Conservation (phyloP, 2,329 filamentous ascomycete genomes). For the Lasiodiplodia gonubiensis region DNA sequence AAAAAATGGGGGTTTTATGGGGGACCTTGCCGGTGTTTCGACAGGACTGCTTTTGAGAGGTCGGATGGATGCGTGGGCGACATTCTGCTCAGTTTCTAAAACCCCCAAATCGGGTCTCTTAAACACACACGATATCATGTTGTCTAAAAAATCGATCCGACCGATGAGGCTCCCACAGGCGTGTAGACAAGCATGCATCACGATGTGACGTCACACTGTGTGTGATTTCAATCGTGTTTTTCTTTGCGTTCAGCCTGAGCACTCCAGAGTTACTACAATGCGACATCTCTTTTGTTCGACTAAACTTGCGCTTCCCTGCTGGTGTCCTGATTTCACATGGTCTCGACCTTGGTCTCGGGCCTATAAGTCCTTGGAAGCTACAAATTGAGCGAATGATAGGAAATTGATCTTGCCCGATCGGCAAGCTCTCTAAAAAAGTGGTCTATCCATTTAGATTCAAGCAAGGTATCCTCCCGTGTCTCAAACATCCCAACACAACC, state of each 20-base stretch:
- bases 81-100: slow-evolving; percentile 23
- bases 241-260: neutral
- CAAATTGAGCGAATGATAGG: neutral
- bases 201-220: slow-evolving; percentile 17
- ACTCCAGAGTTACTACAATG: neutral
- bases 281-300: slow-evolving; percentile 1
- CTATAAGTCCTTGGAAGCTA: neutral
- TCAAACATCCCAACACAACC: neutral
- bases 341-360: neutral
- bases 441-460: neutral
- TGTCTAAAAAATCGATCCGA: slow-evolving; percentile 29
- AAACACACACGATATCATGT: slow-evolving; percentile 29
- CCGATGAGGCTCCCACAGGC: slow-evolving; percentile 21
- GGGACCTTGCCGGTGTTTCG: slow-evolving; percentile 29
- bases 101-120: slow-evolving; percentile 27
- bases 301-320: neutral
- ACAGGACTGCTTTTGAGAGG: slow-evolving; percentile 28
- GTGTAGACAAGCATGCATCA: neutral
- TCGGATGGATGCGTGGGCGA: slow-evolving; percentile 29
- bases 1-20: slow-evolving; percentile 26
- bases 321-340: neutral
- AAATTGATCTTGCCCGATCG: neutral
- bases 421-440: neutral
- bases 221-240: slow-evolving; percentile 15
- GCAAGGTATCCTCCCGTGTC: neutral